phyloP scores from a whole-genome alignment of 352 stramenopile genomes.

The Pythium plurisporium region DNA sequence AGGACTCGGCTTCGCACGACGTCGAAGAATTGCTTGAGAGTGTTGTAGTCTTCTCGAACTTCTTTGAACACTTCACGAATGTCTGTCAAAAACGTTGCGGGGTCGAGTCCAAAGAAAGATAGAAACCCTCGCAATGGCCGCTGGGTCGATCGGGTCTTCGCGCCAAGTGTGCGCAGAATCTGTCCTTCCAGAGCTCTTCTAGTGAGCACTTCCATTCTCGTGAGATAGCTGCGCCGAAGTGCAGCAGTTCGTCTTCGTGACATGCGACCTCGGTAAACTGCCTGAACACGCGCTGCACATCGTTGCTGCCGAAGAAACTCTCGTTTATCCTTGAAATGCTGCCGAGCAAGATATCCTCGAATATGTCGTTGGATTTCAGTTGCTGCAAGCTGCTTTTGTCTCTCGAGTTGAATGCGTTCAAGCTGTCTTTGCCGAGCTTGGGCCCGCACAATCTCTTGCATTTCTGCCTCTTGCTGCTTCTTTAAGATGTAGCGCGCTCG shows the following conservation, averaged over 20 bases:
- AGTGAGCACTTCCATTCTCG: constrained; percentile 68
- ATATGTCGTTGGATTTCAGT: constrained; percentile 69
- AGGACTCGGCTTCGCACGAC: constrained; percentile 56
- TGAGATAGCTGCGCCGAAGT: constrained; percentile 68
- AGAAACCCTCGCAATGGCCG: constrained; percentile 59
- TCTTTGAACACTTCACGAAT: constrained; percentile 56
- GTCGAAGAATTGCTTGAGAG: constrained; percentile 55
- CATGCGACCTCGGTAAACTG: constrained; percentile 68
- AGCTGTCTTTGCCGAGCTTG: constrained; percentile 44
- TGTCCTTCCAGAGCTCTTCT: constrained; percentile 59
- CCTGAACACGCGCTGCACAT: constrained; percentile 51
- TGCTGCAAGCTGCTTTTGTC: constrained; percentile 40
- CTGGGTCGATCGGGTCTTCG: constrained; percentile 54
- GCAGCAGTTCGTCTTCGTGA: constrained; percentile 55
- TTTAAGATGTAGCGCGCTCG: constrained; percentile 46
- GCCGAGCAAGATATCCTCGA: constrained; percentile 46
- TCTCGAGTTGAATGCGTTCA: constrained; percentile 46
- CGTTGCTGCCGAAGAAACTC: constrained; percentile 48
- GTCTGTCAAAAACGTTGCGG: constrained; percentile 68
- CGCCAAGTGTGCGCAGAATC: constrained; percentile 49
- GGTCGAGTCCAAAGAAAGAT: constrained; percentile 73
- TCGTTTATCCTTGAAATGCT: constrained; percentile 54
- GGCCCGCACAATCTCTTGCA: constrained; percentile 58
- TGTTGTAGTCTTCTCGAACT: constrained; percentile 65
- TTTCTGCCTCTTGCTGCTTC: constrained; percentile 64